These are phyloP conservation scores for Xerocomus minutiporus DNA, from an alignment of 1,284 basidiomycete genomes.

Conservation along the genomic window DNA sequence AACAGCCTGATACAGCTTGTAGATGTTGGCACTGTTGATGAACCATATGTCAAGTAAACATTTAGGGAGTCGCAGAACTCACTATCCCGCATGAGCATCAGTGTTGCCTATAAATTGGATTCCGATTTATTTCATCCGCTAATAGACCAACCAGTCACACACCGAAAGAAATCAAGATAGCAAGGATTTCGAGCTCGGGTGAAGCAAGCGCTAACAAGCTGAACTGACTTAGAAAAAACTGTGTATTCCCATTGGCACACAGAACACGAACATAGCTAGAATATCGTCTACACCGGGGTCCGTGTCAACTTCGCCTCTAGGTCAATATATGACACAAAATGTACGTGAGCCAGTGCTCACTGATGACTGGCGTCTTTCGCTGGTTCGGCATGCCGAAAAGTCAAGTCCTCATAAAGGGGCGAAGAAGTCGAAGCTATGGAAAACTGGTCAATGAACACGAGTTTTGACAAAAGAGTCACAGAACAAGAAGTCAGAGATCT, in stretches of 20 bases:
- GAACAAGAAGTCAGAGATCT: slow-evolving; percentile 64
- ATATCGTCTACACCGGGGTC: slow-evolving; percentile 93
- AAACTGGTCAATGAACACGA: slow-evolving; percentile 11
- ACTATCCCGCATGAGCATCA: slow-evolving; percentile 60
- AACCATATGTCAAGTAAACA: slow-evolving; percentile 15
- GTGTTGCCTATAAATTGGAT: slow-evolving; percentile 56
- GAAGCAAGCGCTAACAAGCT: slow-evolving; percentile 70
- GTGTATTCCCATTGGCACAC: not conserved
- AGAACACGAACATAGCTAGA: slow-evolving; percentile 54
- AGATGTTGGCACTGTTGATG: slow-evolving; percentile 61
- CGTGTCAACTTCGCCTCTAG: slow-evolving; percentile 56
- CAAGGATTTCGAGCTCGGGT: slow-evolving; percentile 73
- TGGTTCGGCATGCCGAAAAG: slow-evolving; percentile 6
- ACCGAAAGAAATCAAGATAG: slow-evolving; percentile 78
- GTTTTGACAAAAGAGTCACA: not conserved
- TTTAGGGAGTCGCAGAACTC: slow-evolving; percentile 15
- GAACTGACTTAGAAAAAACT: slow-evolving; percentile 13
- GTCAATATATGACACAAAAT: slow-evolving; percentile 4
- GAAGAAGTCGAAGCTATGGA: not conserved
- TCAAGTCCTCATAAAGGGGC: not conserved
- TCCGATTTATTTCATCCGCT: not conserved
- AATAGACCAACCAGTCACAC: slow-evolving; percentile 19
- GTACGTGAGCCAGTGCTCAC: slow-evolving; percentile 34
- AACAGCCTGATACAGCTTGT: slow-evolving; percentile 75
- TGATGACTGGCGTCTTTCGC: slow-evolving; percentile 49